Conservation (phyloP, 1,284 basidiomycete species). For the Apiotrichum sp. region DNA sequence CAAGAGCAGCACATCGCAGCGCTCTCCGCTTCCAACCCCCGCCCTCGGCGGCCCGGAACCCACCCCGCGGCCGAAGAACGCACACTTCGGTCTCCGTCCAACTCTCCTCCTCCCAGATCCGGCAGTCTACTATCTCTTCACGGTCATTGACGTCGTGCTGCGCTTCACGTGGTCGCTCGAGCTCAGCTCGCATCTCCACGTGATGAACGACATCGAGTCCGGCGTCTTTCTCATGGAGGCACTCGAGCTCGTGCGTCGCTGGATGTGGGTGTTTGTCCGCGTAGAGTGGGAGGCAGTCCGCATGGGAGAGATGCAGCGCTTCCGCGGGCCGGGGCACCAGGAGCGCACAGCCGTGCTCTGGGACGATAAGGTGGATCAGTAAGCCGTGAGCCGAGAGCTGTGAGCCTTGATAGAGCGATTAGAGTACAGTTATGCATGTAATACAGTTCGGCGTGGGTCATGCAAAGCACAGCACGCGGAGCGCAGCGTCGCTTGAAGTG, state of each 20-base stretch:
- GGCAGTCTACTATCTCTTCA: conserved; percentile 71
- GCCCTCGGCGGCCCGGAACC: too few species aligned
- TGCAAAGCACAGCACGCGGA: too few species aligned
- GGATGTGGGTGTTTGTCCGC: conserved; percentile 95
- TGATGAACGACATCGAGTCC: conserved; percentile 70
- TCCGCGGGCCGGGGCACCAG: conserved; percentile 8
- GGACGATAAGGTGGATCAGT: conserved; percentile 13
- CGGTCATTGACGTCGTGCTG: conserved; percentile 79
- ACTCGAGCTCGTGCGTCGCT: conserved; percentile 79
- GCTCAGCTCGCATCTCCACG: conserved; percentile 79
- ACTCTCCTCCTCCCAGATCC: conserved; percentile 69
- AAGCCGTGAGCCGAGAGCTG: background rate
- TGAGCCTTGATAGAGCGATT: background rate
- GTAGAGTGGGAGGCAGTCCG: conserved; percentile 91
- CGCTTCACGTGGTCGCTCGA: conserved; percentile 94
- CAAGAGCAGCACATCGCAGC: background rate
- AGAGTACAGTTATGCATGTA: too few species aligned
- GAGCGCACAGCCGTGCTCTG: conserved; percentile 15
- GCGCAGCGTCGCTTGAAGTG: background rate
- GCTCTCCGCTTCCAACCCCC: background rate
- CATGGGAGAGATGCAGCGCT: conserved; percentile 41
- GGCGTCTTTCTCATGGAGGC: conserved; percentile 87
- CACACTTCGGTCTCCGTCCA: conserved; percentile 63
- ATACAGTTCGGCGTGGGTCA: too few species aligned
- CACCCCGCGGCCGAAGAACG: conserved; percentile 6